A percentile compares a stretch with the other conserved stretches of the same genome.
Evolutionary conservation across 331 rosid species (phyloP).

Genomic region (Acacia concinna): DNA sequence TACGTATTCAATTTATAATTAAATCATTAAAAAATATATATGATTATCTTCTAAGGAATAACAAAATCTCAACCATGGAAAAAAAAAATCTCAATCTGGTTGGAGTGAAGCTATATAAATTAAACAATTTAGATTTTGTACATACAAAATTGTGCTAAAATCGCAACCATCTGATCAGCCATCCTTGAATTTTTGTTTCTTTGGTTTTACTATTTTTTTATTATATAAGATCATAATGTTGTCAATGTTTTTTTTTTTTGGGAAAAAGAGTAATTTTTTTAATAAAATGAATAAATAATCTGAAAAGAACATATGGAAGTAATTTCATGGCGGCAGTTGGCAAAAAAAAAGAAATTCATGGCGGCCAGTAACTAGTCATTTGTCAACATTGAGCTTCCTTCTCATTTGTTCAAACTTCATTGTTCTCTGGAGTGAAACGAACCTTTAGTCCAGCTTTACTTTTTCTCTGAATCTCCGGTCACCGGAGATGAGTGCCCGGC

Average conservation of each 20-base stretch:
- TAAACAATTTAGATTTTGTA: no score
- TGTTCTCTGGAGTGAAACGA: background rate
- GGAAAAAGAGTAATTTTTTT: background rate
- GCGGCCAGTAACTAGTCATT: background rate
- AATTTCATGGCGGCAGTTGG: background rate
- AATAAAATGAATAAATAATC: background rate
- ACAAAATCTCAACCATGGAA: no score
- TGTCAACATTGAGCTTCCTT: background rate
- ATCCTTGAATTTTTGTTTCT: no score
- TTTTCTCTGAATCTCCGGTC: constrained; percentile 8
- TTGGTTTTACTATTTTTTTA: no score
- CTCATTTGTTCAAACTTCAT: background rate
- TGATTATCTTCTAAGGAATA: background rate
- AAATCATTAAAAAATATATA: background rate
- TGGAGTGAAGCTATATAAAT: no score
- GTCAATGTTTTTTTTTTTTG: no score
- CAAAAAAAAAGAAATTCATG: no score
- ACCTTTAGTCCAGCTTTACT: background rate
- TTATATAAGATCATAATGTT: background rate
- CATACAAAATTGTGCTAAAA: no score
- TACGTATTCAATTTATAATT: background rate
- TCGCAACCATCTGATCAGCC: no score
- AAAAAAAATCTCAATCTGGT: no score
- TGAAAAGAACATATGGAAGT: background rate
- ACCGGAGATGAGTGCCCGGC: constrained; percentile 64